Evolutionary conservation across 2,329 filamentous ascomycete genomes (phyloP).

Genomic region (Raffaelea arxii): DNA sequence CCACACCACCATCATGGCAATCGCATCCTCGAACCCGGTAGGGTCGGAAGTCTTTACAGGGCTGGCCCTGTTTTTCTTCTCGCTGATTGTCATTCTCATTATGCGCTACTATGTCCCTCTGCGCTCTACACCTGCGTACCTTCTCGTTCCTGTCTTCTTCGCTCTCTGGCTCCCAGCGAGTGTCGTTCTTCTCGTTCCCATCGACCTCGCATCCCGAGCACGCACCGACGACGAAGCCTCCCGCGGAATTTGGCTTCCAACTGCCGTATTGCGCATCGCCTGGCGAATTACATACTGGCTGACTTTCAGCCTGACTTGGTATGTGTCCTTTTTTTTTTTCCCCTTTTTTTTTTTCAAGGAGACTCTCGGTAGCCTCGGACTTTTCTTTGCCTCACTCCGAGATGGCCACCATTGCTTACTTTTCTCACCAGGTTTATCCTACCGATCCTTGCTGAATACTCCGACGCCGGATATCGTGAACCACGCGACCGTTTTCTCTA

Average conservation of each 20-base stretch:
- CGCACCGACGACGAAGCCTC: slow-evolving; percentile 59
- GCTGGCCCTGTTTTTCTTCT: slow-evolving; percentile 63
- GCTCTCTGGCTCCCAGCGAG: slow-evolving; percentile 88
- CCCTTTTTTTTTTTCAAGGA: not conserved
- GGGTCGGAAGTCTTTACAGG: slow-evolving; percentile 66
- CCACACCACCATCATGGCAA: not conserved
- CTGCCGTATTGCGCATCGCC: slow-evolving; percentile 67
- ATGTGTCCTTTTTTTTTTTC: slow-evolving; percentile 17
- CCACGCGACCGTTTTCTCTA: slow-evolving; percentile 72
- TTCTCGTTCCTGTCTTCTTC: slow-evolving; percentile 87
- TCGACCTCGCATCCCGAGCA: slow-evolving; percentile 85
- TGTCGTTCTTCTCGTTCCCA: slow-evolving; percentile 85
- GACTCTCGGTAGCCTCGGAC: too few species aligned
- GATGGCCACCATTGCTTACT: not conserved
- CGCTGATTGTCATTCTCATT: slow-evolving; percentile 68
- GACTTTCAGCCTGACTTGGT: slow-evolving; percentile 92
- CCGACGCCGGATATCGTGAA: slow-evolving; percentile 86
- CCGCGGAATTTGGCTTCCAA: slow-evolving; percentile 79
- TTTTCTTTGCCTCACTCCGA: not conserved
- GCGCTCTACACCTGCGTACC: slow-evolving; percentile 80
- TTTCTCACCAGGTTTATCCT: slow-evolving; percentile 61
- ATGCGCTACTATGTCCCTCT: slow-evolving; percentile 85
- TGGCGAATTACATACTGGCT: slow-evolving; percentile 98
- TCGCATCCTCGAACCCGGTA: not conserved
- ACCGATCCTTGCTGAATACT: slow-evolving; percentile 86